These are phyloP conservation scores for Phytopythium litorale DNA, from an alignment of 352 stramenopile species.

Conservation along the genomic window DNA sequence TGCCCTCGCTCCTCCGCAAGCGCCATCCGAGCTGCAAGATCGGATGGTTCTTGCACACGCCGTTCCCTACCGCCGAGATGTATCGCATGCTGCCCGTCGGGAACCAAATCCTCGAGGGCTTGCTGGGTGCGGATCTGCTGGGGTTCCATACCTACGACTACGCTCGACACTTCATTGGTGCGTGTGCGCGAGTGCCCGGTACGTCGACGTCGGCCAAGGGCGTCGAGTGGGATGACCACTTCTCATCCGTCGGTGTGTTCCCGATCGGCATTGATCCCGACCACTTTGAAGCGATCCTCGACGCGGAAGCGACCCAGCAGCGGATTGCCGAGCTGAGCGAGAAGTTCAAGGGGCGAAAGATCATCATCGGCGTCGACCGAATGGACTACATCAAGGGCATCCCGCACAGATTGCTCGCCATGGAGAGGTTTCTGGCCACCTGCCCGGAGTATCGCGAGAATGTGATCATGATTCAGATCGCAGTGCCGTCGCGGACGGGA, in stretches of 20 bases:
- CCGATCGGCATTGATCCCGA: slow-evolving; percentile 86
- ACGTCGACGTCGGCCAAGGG: slow-evolving; percentile 75
- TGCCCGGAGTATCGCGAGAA: slow-evolving; percentile 89
- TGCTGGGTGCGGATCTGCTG: slow-evolving; percentile 77
- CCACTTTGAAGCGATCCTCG: slow-evolving; percentile 69
- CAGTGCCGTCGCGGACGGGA: slow-evolving; percentile 84
- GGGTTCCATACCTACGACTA: slow-evolving; percentile 89
- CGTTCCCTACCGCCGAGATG: slow-evolving; percentile 83
- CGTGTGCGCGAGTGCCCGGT: slow-evolving; percentile 68
- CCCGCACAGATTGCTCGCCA: slow-evolving; percentile 78
- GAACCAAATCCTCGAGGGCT: slow-evolving; percentile 69
- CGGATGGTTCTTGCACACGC: slow-evolving; percentile 88
- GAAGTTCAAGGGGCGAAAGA: slow-evolving; percentile 71
- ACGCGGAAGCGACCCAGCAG: slow-evolving; percentile 40
- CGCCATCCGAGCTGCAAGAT: slow-evolving; percentile 73
- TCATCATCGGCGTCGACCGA: slow-evolving; percentile 83
- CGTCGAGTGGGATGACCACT: slow-evolving; percentile 78
- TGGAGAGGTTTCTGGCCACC: slow-evolving; percentile 80
- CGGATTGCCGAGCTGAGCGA: slow-evolving; percentile 52
- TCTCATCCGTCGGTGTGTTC: slow-evolving; percentile 77
- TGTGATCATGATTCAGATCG: slow-evolving; percentile 93
- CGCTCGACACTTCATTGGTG: slow-evolving; percentile 79
- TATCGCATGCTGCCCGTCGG: slow-evolving; percentile 82
- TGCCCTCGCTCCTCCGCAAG: slow-evolving; percentile 73
- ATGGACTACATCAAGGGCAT: slow-evolving; percentile 91